Percentiles rank a stretch among this genome's conserved stretches.
These are phyloP conservation scores for Seminavis robusta DNA, from an alignment of 108 stramenopile genomes.

Conservation along the genomic window DNA sequence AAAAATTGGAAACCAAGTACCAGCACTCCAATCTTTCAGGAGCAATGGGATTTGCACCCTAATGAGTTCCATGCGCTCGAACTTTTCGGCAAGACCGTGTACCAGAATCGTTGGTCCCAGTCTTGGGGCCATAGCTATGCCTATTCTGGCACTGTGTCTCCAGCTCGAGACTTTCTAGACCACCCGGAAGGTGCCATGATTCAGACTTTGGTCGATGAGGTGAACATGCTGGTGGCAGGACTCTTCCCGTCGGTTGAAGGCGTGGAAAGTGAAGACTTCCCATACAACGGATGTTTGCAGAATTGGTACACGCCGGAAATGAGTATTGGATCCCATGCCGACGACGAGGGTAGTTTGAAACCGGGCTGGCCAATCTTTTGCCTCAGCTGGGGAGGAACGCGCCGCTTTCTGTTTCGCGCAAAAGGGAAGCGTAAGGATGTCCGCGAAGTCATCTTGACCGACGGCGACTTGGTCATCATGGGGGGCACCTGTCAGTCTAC, in stretches of 20 bases:
- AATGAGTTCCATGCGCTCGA: conserved; percentile 12
- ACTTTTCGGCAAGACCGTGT: conserved; percentile 24
- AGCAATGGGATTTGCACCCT: too few species aligned
- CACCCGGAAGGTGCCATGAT: too few species aligned
- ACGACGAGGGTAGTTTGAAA: conserved; percentile 35
- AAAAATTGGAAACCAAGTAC: too few species aligned
- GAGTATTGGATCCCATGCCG: conserved; percentile 43
- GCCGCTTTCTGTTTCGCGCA: conserved; percentile 36
- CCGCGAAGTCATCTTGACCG: conserved; percentile 25
- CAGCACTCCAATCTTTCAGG: conserved; percentile 18
- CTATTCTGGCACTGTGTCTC: too few species aligned
- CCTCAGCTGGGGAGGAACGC: conserved; percentile 49
- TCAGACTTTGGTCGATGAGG: too few species aligned
- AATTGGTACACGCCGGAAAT: conserved; percentile 54
- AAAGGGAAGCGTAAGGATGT: neutral
- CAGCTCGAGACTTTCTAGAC: too few species aligned
- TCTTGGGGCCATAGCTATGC: too few species aligned
- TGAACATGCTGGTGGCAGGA: too few species aligned
- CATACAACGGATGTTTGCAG: conserved; percentile 44
- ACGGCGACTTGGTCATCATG: conserved; percentile 56
- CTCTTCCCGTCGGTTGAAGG: too few species aligned
- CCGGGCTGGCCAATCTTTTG: conserved; percentile 26
- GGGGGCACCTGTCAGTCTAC: conserved; percentile 45
- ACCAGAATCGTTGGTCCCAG: conserved; percentile 40
- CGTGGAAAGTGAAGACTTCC: too few species aligned